Evolutionary conservation across 768 basidiomycete genomes (phyloP).

Genomic region (Suillus paluster): DNA sequence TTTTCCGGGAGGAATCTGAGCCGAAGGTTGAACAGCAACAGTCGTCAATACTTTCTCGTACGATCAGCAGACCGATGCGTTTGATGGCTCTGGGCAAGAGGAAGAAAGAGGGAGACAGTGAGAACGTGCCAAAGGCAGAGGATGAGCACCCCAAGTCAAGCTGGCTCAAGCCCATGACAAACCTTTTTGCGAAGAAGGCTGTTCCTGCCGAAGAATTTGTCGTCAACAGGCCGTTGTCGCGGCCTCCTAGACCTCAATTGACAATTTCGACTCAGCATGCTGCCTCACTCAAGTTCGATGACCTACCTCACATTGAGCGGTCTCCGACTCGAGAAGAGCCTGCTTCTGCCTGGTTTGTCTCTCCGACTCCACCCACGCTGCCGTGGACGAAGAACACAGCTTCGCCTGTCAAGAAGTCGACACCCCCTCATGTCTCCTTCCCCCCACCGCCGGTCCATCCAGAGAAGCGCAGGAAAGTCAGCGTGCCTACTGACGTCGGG

Average conservation of each 20-base stretch:
- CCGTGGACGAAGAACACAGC: constrained; percentile 27
- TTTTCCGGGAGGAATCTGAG: constrained; percentile 38
- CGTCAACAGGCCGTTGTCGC: constrained; percentile 19
- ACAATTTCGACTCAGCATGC: constrained; percentile 50
- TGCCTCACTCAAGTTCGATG: constrained; percentile 27
- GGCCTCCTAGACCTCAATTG: constrained; percentile 38
- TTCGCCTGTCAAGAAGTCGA: constrained; percentile 25
- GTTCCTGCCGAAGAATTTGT: constrained; percentile 21
- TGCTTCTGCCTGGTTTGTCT: constrained; percentile 36
- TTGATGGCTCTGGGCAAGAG: constrained; percentile 51
- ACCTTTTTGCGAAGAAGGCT: constrained; percentile 32
- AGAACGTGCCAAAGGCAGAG: constrained; percentile 12
- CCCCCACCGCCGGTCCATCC: constrained; percentile 38
- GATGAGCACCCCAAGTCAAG: constrained; percentile 26
- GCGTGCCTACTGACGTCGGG: constrained; percentile 42
- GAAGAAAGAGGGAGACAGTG: constrained; percentile 36
- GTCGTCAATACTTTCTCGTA: constrained; percentile 27
- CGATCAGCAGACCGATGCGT: constrained; percentile 42
- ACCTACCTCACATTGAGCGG: constrained; percentile 35
- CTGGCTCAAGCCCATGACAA: constrained; percentile 45
- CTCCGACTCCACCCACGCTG: constrained; percentile 31
- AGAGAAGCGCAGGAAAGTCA: constrained; percentile 36
- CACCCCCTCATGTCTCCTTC: constrained; percentile 42
- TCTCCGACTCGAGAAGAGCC: constrained; percentile 29
- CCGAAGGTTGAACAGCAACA: constrained; percentile 20